Evolutionary conservation across 2,329 filamentous ascomycete genomes (phyloP), one percentile per base, ranked within the genome.

Genomic region (Xylariales sp.): DNA sequence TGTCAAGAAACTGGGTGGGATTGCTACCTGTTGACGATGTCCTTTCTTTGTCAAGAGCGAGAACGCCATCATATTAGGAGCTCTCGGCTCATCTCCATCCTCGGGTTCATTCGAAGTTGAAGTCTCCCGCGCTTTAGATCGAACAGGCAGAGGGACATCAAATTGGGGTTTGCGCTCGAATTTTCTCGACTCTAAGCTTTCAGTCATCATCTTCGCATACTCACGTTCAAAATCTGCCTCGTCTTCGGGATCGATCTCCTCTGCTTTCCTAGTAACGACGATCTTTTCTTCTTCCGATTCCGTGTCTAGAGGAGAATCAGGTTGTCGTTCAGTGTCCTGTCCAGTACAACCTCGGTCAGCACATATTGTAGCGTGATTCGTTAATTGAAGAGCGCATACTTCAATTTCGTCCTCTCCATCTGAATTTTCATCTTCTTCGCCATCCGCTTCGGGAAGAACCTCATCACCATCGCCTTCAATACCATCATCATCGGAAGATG

Each of bases 171-270:
- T 96, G 47, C 93, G 86, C 58, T 98, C 93, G 52, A 95, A 95
- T 56, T 95, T 96, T 53, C 93, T 82, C 4, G 91, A 94, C 52
- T 98, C 93, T 55, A 95, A 70, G 66, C 91, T 96, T 63, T 98
- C 93, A 38, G 90, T 80, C 91, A 98, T 97, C 80, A 98, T 86
- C 64, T 95, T 96, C 27, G 93, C 90, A 62, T 95, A 93, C 64
- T 97, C 93, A 54, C 91, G 87, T 59, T 98, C 94, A 60, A 98
- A 98, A 31, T 98, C 93, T 5, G 91, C 93, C 57, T 98, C 93
- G 29, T 85, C 88, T 65, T 96, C 90, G 0, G 91, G 90, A 51
- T 98, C 90, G 43, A 90, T 76, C 53, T 91, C 80, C 59, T 96
- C 88, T 61, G 95, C 87, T 56, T 91, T 84, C 46, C 90, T 82